Base-by-base conservation (phyloP, 495 filamentous ascomycete species). In the Niebla homalea region DNA sequence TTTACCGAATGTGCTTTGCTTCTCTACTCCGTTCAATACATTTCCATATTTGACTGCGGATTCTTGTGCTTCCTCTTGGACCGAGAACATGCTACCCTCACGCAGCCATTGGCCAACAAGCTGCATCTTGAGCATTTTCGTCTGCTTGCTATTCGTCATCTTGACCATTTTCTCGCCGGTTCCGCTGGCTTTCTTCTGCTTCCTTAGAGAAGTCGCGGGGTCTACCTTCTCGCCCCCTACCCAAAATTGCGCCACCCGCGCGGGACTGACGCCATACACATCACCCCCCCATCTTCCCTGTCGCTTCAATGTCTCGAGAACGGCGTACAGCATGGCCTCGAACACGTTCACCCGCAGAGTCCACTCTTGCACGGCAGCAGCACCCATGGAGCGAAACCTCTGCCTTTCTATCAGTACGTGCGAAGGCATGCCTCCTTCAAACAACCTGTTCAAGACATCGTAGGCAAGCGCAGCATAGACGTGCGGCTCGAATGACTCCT, bases 321-420 rank as follows among this genome's bases (percentile, higher is more conserved):
- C 71, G 22, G 84, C 85, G 67, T 92, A 83, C 2, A 96, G 62
- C 83, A 95, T 94, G 0, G 79, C 76, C 64, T 97, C 90, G 19
- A 97, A 76, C 61, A 87, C 84, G 54, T 94, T 93, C 3, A 96
- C 89, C 2, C 88, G 73, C 29, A 95, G 53, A 18, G 89, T 94
- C 92, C 90, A 96, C 64, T 97, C 87, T 35, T 80, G 76, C 3
- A 97, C 76, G 6, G 78, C 73, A 0, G 74, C 56, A 0, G 63
- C 71, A 26, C 85, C 77, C 16, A 68, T 70, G 11, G 80, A 81
- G 22, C 92, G 84, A 65, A 83, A 93, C 1, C 90, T 84, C 61
- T 97, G 90, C 3, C 85, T 80, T 66, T 97, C 90, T 48, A 97
- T 89, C 1, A 97, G 73, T 37, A 97, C 70, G 55, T 83, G 80